A percentile compares a stretch with the other conserved stretches of the same genome.
These are phyloP conservation scores for Triticum urartu DNA, from an alignment of 176 grass and related monocot species.

Conservation along the genomic window DNA sequence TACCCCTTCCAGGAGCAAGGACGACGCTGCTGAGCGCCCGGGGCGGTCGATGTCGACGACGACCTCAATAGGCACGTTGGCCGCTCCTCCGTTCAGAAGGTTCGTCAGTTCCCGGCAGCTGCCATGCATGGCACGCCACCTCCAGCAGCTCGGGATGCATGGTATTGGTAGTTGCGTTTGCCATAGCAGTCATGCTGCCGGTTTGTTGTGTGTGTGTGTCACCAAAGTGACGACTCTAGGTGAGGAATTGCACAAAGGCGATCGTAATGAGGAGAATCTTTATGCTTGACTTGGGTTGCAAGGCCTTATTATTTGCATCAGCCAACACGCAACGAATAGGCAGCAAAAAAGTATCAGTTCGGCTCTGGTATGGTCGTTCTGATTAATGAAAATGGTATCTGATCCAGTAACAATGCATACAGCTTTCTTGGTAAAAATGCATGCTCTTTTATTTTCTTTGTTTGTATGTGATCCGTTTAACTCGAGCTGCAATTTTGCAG, in stretches of 20 bases:
- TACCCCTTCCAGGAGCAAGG: slow-evolving; percentile 11
- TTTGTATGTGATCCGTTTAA: too few relatives aligned
- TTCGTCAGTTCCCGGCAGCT: background rate
- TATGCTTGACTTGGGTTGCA: background rate
- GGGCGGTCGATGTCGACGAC: background rate
- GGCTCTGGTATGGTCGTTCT: too few relatives aligned
- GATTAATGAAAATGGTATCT: too few relatives aligned
- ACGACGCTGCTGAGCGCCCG: background rate
- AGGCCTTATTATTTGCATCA: background rate
- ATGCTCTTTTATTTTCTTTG: too few relatives aligned
- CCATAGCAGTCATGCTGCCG: background rate
- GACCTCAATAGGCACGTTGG: background rate
- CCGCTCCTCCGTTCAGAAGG: background rate
- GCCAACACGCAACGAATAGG: background rate
- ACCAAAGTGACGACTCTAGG: too few relatives aligned
- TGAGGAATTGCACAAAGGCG: background rate
- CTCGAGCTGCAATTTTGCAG: too few relatives aligned
- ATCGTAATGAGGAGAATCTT: background rate
- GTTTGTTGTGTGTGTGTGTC: too few relatives aligned
- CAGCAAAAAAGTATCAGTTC: background rate
- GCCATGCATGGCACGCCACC: slow-evolving; percentile 7
- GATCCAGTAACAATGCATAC: too few relatives aligned
- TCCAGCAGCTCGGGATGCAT: background rate
- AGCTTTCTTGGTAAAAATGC: too few relatives aligned
- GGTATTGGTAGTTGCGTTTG: background rate